Conservation (phyloP, 805 yeast genomes). For the Maudiozyma turicensis region DNA sequence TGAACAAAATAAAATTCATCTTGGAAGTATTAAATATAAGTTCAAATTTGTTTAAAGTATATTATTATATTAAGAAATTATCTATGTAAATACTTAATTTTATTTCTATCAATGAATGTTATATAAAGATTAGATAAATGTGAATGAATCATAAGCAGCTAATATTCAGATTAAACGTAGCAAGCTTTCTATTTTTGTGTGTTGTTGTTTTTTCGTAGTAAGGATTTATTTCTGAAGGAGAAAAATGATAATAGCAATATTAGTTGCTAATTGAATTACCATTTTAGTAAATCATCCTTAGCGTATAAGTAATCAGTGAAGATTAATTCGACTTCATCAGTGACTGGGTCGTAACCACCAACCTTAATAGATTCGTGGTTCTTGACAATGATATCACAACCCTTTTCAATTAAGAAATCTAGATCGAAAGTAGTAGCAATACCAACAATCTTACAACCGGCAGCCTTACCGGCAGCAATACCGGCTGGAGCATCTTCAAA, state of each 20-base stretch:
- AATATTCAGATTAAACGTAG: not conserved
- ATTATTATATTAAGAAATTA: too few relatives aligned
- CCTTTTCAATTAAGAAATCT: slow-evolving; percentile 58
- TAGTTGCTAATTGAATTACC: slow-evolving; percentile 16
- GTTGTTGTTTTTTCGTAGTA: too few relatives aligned
- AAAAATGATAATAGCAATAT: not conserved
- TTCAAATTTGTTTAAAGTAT: too few relatives aligned
- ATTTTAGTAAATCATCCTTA: slow-evolving; percentile 28
- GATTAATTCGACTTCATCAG: slow-evolving; percentile 31
- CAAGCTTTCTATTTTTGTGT: not conserved
- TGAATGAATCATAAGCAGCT: not conserved
- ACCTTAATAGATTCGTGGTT: slow-evolving; percentile 58
- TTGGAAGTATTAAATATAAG: too few relatives aligned
- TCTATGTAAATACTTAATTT: not conserved
- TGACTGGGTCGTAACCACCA: slow-evolving; percentile 40
- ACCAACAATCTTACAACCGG: slow-evolving; percentile 77
- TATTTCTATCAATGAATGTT: slow-evolving; percentile 2
- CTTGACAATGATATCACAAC: slow-evolving; percentile 75
- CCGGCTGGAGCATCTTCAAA: slow-evolving; percentile 92
- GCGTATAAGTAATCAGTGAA: slow-evolving; percentile 32
- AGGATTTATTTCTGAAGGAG: too few relatives aligned
- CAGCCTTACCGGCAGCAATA: slow-evolving; percentile 70
- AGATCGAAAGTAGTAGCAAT: slow-evolving; percentile 72
- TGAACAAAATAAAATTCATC: too few relatives aligned
- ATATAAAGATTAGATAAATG: not conserved